Conservation (phyloP, 23 red algal species). For the Gracilaria gracilis region DNA sequence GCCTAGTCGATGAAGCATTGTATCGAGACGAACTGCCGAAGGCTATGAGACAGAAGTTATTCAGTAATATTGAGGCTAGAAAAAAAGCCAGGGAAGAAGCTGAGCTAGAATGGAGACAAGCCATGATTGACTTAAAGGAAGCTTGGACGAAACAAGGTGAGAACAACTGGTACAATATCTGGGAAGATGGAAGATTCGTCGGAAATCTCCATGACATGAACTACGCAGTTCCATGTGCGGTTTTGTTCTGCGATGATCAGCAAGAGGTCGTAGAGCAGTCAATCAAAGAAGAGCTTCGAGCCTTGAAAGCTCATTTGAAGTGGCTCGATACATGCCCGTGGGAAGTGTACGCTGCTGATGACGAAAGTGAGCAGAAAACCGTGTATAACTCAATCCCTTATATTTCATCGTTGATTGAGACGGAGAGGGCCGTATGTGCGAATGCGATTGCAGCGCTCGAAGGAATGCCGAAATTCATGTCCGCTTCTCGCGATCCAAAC, state of each 20-base stretch:
- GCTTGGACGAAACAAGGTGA: constrained; percentile 35
- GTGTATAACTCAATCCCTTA: constrained; percentile 43
- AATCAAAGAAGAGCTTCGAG: constrained; percentile 51
- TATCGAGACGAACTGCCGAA: constrained; percentile 73
- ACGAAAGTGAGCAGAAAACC: constrained; percentile 10
- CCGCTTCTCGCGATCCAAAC: constrained; percentile 14
- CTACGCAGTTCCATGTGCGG: constrained; percentile 24
- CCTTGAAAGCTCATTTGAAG: constrained; percentile 65
- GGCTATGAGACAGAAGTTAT: constrained; percentile 47
- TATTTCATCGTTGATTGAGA: constrained; percentile 52
- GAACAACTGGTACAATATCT: constrained; percentile 35
- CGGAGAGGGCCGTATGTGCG: constrained; percentile 40
- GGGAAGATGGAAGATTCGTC: constrained; percentile 52
- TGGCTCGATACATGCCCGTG: constrained; percentile 72
- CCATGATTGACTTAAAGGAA: constrained; percentile 46
- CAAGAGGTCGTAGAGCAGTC: constrained; percentile 37
- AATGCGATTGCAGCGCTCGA: constrained; percentile 62
- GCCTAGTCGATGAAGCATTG: constrained; percentile 71
- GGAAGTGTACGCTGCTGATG: constrained; percentile 24
- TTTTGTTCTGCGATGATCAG: constrained; percentile 47
- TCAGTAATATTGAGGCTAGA: constrained; percentile 26
- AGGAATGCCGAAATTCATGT: constrained; percentile 38
- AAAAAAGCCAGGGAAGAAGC: constrained; percentile 32
- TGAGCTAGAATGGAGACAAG: constrained; percentile 63
- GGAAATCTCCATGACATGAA: constrained; percentile 36